Percentiles rank a stretch among this genome's conserved stretches.
phyloP scores from a whole-genome alignment of 495 filamentous ascomycete species.

The Niebla homalea region DNA sequence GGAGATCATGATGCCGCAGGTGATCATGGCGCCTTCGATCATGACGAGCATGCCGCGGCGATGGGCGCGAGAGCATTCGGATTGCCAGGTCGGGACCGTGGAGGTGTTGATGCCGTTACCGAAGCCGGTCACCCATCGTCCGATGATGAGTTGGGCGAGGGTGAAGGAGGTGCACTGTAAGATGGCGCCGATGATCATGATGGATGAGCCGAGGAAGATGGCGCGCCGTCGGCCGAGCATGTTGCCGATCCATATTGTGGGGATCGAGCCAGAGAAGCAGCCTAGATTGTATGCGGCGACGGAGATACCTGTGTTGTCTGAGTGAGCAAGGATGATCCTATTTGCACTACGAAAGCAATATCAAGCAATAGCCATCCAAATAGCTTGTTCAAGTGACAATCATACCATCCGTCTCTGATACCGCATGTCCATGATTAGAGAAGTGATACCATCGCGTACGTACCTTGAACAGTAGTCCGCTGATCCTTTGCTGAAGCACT shows the following conservation, averaged over 20 bases:
- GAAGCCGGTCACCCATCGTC: slow-evolving; percentile 53
- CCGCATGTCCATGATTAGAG: too few relatives aligned
- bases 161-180: slow-evolving; percentile 48
- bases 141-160: slow-evolving; percentile 50
- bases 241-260: slow-evolving; percentile 60
- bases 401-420: too few relatives aligned
- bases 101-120: slow-evolving; percentile 50
- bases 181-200: slow-evolving; percentile 56
- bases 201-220: slow-evolving; percentile 54
- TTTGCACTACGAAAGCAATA: too few relatives aligned
- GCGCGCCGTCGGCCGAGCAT: slow-evolving; percentile 54
- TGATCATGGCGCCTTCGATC: slow-evolving; percentile 51
- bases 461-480: too few relatives aligned
- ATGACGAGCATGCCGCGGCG: slow-evolving; percentile 65
- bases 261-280: slow-evolving; percentile 57
- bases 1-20: slow-evolving; percentile 55
- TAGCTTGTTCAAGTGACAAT: not conserved
- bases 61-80: slow-evolving; percentile 62
- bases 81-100: slow-evolving; percentile 66
- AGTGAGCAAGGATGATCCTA: too few relatives aligned
- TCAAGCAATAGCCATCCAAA: too few relatives aligned
- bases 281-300: slow-evolving; percentile 61
- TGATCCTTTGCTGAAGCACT: too few relatives aligned
- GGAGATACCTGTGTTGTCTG: slow-evolving; percentile 31
- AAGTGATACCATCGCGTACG: too few relatives aligned